Evolutionary conservation across 2,329 filamentous ascomycete species (phyloP), one percentile per base, ranked within the genome.

Genomic region (Berkeleyomyces rouxiae): DNA sequence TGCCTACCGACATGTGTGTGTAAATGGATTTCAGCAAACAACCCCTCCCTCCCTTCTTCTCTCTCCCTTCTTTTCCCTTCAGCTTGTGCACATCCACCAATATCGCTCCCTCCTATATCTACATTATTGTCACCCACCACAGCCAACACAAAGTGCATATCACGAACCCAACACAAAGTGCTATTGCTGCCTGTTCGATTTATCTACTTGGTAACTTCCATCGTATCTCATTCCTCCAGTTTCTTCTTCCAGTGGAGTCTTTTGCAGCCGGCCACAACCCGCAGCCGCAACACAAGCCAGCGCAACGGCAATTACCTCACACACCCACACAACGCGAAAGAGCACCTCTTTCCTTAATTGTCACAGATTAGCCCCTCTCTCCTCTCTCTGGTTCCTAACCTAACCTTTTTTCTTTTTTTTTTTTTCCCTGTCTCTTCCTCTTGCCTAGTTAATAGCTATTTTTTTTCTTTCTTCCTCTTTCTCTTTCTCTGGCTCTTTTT

Each of bases 291-390:
- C 49, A 53, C 49, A 53, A 53, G 36, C 31, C 31, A 39, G 37
- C 49, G 36, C 31, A 53, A 53, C 13, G 59, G 46, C 59, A 47
- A 49, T 53, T 61, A 49, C 59, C 49, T 61, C 59, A 59, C 44
- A 13, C 46, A 61, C 16, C 23, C 44, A 31, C 37, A 61, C 46
- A 40, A 53, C 39, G 46, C 16, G 44, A 44, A 51, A 61, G 59
- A 47, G 49, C 46, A 61, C 44, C 46, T 61, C 59, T 61, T 61
- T 61, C 59, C 59, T 61, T 61, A 61, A 61, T 40, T 61, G 59
- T 61, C 59, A 61, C 42, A 61, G 59, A 59, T 59, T 59, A 46
- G 58, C 58, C 58, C 58, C 58, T 59, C 58, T 39, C 55, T 36
- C 10, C 58, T 43, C 11, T 46, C 33, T 36, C 31, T 47, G 4